phyloP scores from a whole-genome alignment of 352 stramenopile genomes.

The Globisporangium ultimum region DNA sequence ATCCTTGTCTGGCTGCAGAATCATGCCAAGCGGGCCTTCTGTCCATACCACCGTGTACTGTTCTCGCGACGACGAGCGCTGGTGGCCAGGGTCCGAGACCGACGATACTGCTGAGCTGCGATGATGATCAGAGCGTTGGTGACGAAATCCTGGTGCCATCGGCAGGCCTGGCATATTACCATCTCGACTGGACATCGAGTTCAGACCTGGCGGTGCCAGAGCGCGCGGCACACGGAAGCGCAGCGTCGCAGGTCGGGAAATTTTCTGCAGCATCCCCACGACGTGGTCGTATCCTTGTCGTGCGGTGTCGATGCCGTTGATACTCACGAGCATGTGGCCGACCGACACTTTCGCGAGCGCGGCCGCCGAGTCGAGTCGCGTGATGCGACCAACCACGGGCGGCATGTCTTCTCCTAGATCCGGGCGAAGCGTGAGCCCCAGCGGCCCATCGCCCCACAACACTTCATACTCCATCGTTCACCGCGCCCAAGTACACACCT shows the following conservation, averaged over 20 bases:
- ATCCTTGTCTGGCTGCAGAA: conserved; percentile 81
- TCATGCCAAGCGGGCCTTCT: conserved; percentile 82
- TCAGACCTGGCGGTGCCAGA: conserved; percentile 15
- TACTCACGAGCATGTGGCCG: conserved; percentile 88
- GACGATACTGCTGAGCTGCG: conserved; percentile 30
- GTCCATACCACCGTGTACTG: conserved; percentile 88
- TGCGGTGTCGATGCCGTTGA: conserved; percentile 84
- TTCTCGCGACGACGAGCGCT: conserved; percentile 48
- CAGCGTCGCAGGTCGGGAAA: conserved; percentile 72
- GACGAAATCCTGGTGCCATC: conserved; percentile 26
- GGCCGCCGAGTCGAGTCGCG: conserved; percentile 77
- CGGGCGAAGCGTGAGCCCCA: conserved; percentile 79
- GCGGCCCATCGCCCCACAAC: conserved; percentile 74
- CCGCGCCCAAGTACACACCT: background rate
- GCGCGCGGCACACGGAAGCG: conserved; percentile 78
- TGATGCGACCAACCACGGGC: conserved; percentile 84
- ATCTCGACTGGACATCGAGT: conserved; percentile 7
- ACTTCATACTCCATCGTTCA: conserved; percentile 84
- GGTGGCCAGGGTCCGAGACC: conserved; percentile 33
- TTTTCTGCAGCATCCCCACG: conserved; percentile 80
- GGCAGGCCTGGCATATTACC: conserved; percentile 16
- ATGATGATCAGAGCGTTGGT: conserved; percentile 16
- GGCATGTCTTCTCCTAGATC: conserved; percentile 87
- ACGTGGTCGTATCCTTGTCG: conserved; percentile 84
- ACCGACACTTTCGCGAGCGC: conserved; percentile 77